Evolutionary conservation across 78 protist genomes (phyloP), one percentile per base, ranked within the genome.

Genomic region (Guillardia theta): DNA sequence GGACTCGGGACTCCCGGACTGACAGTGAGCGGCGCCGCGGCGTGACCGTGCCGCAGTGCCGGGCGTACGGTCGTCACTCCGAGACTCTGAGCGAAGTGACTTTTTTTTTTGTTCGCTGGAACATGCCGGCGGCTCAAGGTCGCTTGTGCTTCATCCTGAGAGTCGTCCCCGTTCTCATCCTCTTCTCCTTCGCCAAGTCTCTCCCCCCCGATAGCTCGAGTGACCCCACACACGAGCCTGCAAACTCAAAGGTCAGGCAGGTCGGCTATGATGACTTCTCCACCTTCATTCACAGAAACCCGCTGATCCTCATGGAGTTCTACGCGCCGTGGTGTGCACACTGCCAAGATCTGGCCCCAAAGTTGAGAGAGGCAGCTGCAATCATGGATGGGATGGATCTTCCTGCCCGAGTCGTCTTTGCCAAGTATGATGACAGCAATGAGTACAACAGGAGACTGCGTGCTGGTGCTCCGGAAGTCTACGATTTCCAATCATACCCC

Each of bases 281-380:
- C 37, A 24, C 50, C 48, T 77, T 77, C 45, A 5, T 77, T 8
- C 50, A 77, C 22, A 6, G 88, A 6, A 41, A 77, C 19, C 88
- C 88, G 88, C 45, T 77, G 88, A 39, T 33, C 19, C 45, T 77
- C 48, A 77, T 77, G 88, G 88, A 77, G 43, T 77, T 77, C 19
- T 77, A 77, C 45, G 88, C 88, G 12, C 88, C 88, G 19, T 77
- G 88, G 88, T 77, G 88, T 46, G 88, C 50, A 4, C 88, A 77
- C 88, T 77, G 88, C 45, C 88, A 77, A 46, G 37, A 77, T 10
- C 88, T 77, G 5, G 88, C 88, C 4, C 88, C 88, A 22, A 77
- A 77, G 22, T 77, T 19, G n/a, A 5, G 88, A 5, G 88, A 77
- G 88, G 88, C 88, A 21, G 88, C 88, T 4, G 88, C 88, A 4